Base-by-base conservation (phyloP, 768 basidiomycete species). In the Grammothele lineata region DNA sequence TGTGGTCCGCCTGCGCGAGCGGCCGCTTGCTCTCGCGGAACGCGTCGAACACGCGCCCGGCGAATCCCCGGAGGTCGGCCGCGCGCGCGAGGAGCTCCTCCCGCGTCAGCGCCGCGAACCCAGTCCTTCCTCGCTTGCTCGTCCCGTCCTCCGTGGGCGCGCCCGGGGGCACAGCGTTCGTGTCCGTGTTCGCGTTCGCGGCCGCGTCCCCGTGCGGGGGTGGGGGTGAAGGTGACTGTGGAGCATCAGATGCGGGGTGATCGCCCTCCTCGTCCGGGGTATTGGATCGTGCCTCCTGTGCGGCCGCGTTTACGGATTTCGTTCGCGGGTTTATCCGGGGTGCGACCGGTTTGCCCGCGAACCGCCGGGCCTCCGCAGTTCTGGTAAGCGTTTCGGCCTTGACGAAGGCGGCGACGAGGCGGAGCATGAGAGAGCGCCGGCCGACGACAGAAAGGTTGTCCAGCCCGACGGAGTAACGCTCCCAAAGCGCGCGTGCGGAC, bases 401-500 rank as follows among this genome's bases (percentile, higher is more conserved):
- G 61, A 39, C 54, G 47, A 72, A 77, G n/a, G 78, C 64, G 55
- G 73, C 74, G 42, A 75, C 70, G 68, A 82, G 68, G n/a, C 73
- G 71, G 17, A 78, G 45, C 63, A 78, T 65, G 53, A 73, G 62
- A 18, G 76, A 66, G 51, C 75, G 69, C 15, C 72, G 75, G 9
- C 69, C 62, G 23, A 86, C 70, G 2, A 67, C 43, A 14, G 59
- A 54, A 17, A 57, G 67, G 9, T 48, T 47, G 39, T 76, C 73
- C 41, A 51, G 60, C 18, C 76, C 77, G 33, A 51, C 57, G 1
- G 76, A 63, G 57, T 76, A 81, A 50, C 71, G 70, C 53, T 77
- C 74, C 80, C 82, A 87, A 15, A 87, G 69, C 7, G 58, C 54
- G 17, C 81, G 70, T 18, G 83, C 76, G 14, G 72, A 59, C 5